These are phyloP conservation scores for Halophytophthora batemanensis DNA, from an alignment of 352 stramenopile genomes.

Conservation along the genomic window DNA sequence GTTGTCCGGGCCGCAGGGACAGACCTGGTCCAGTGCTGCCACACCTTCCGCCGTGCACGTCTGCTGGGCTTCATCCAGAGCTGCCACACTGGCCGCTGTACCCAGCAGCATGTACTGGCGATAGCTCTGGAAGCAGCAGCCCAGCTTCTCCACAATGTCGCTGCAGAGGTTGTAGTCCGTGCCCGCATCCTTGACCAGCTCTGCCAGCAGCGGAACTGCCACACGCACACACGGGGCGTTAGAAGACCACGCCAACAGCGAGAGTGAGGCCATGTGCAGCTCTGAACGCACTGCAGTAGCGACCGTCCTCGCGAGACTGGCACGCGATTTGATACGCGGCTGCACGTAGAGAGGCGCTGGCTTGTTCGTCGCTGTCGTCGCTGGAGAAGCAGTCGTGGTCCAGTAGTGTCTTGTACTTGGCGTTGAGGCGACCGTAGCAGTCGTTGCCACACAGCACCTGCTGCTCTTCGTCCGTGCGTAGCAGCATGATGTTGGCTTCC, in stretches of 20 bases:
- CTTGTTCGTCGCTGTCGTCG: constrained; percentile 48
- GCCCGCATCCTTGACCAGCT: constrained; percentile 46
- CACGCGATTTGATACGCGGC: constrained; percentile 71
- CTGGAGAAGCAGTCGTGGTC: constrained; percentile 65
- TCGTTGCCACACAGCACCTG: constrained; percentile 55
- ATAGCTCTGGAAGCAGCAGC: constrained; percentile 85
- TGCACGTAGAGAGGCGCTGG: constrained; percentile 51
- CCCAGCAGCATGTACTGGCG: constrained; percentile 68
- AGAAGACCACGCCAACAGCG: background rate
- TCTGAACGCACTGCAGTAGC: constrained; percentile 84
- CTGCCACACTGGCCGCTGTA: constrained; percentile 41
- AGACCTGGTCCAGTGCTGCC: constrained; percentile 36
- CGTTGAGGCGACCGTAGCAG: constrained; percentile 49
- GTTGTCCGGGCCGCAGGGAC: constrained; percentile 43
- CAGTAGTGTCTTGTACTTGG: constrained; percentile 66
- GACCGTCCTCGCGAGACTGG: constrained; percentile 42
- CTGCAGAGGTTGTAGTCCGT: constrained; percentile 55
- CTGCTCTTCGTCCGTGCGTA: constrained; percentile 55
- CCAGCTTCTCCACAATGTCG: constrained; percentile 69
- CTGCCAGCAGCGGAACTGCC: constrained; percentile 55
- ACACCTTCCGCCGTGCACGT: constrained; percentile 44
- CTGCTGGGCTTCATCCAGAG: constrained; percentile 48
- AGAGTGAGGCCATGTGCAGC: too few species aligned
- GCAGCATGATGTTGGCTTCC: constrained; percentile 49
- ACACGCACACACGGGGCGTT: background rate